Conservation (phyloP, 768 basidiomycete species). For the Psilocybe sp. region DNA sequence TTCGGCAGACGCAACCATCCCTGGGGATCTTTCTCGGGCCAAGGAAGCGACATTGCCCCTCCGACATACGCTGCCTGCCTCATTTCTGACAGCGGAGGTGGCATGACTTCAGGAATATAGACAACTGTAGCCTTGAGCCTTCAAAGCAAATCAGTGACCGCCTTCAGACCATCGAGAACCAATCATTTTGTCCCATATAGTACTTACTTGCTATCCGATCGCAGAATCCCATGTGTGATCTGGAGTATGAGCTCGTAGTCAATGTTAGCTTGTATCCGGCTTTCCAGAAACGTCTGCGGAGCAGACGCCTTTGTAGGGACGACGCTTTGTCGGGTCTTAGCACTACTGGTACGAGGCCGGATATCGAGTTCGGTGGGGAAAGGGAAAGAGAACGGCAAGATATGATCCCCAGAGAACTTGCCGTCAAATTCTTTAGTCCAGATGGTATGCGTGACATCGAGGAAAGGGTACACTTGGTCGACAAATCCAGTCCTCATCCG, state of each 20-base stretch:
- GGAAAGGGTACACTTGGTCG: slow-evolving; percentile 8
- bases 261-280: slow-evolving; percentile 1
- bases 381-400: slow-evolving; percentile 12
- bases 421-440: slow-evolving; percentile 5
- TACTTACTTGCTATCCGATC: slow-evolving; percentile 8
- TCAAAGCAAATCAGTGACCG: not conserved
- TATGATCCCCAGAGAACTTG: slow-evolving; percentile 6
- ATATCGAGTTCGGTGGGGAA: slow-evolving; percentile 12
- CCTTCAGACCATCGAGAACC: not conserved
- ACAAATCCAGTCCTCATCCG: slow-evolving; percentile 7
- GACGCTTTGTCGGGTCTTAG: not conserved
- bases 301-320: not conserved
- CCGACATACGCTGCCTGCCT: slow-evolving; percentile 6
- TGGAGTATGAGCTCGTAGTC: slow-evolving; percentile 12
- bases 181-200: not conserved
- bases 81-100: slow-evolving; percentile 4
- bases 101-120: slow-evolving; percentile 9
- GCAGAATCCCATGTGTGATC: slow-evolving; percentile 10
- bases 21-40: slow-evolving; percentile 9
- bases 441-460: slow-evolving; percentile 6
- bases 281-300: slow-evolving; percentile 15
- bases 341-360: not conserved
- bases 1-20: slow-evolving; percentile 9
- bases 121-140: slow-evolving; percentile 9
- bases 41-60: not conserved